Evolutionary conservation across 2,329 filamentous ascomycete species (phyloP).

Genomic region (Xylaria sp.): DNA sequence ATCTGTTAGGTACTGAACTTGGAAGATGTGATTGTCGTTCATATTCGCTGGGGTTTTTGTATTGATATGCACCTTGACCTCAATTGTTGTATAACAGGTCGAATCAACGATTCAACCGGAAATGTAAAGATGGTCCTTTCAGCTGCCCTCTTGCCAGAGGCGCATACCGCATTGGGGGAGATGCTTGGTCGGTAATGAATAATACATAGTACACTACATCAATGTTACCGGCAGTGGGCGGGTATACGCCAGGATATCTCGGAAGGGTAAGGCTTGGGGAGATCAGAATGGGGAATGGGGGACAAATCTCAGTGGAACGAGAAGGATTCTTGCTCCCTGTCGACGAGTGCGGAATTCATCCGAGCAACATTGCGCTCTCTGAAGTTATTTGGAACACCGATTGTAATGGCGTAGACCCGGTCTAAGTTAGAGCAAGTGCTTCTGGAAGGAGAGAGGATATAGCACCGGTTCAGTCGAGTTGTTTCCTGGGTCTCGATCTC

Average conservation of each 20-base stretch:
- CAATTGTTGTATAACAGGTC: slow-evolving; percentile 13
- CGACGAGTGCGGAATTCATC: slow-evolving; percentile 29
- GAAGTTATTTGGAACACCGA: slow-evolving; percentile 5
- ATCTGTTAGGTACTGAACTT: neutral
- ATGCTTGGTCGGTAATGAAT: slow-evolving; percentile 19
- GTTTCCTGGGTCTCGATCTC: neutral
- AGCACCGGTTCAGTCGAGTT: slow-evolving; percentile 12
- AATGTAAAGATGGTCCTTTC: slow-evolving; percentile 20
- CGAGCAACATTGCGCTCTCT: slow-evolving; percentile 14
- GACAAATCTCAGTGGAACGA: slow-evolving; percentile 20
- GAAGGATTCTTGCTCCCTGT: slow-evolving; percentile 20
- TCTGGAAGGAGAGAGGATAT: slow-evolving; percentile 3
- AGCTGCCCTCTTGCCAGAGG: slow-evolving; percentile 25
- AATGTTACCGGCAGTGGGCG: slow-evolving; percentile 21
- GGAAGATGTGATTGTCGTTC: neutral
- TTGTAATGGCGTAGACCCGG: slow-evolving; percentile 2
- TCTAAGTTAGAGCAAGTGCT: neutral
- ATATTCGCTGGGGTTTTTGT: slow-evolving; percentile 1
- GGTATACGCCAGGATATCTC: slow-evolving; percentile 18
- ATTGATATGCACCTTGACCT: slow-evolving; percentile 11
- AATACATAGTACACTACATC: neutral
- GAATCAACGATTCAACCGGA: slow-evolving; percentile 12
- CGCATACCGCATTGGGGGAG: slow-evolving; percentile 31
- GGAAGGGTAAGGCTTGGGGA: slow-evolving; percentile 27
- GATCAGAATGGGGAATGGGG: slow-evolving; percentile 26